Conservation (phyloP, 495 filamentous ascomycete species). For the Niebla homalea region DNA sequence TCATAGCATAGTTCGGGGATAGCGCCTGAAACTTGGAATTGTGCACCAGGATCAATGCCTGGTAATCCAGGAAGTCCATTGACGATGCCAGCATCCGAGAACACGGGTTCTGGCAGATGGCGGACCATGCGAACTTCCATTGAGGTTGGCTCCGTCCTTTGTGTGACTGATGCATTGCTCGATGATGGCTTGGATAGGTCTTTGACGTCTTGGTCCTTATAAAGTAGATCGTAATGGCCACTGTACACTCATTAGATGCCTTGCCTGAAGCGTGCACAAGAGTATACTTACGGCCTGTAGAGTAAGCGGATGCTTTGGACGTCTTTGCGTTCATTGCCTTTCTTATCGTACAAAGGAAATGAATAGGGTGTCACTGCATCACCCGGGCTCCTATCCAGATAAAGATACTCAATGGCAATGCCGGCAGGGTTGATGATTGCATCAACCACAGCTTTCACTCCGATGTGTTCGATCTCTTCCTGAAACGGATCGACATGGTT, state of each 20-base stretch:
- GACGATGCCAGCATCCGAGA: constrained; percentile 28
- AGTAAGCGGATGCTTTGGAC: constrained; percentile 50
- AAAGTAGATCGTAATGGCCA: constrained; percentile 91
- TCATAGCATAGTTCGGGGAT: not conserved
- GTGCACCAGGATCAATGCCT: constrained; percentile 19
- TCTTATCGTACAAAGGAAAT: constrained; percentile 32
- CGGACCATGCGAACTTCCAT: constrained; percentile 38
- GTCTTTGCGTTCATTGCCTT: constrained; percentile 19
- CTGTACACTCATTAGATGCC: constrained; percentile 22
- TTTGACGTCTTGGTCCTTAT: constrained; percentile 47
- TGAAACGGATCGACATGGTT: constrained; percentile 57
- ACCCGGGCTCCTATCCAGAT: constrained; percentile 79
- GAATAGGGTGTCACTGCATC: constrained; percentile 47
- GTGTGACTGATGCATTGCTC: constrained; percentile 79
- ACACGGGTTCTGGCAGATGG: constrained; percentile 30
- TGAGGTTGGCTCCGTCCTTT: constrained; percentile 36
- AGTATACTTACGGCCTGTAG: constrained; percentile 53
- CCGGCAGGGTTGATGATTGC: constrained; percentile 68
- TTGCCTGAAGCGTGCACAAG: not conserved
- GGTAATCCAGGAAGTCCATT: constrained; percentile 24
- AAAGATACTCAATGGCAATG: constrained; percentile 74
- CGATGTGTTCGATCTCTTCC: constrained; percentile 81
- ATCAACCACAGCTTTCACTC: constrained; percentile 62
- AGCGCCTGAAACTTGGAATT: not conserved
- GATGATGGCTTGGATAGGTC: constrained; percentile 47